These are phyloP conservation scores for Xylariales sp. DNA, from an alignment of 2,329 filamentous ascomycete genomes.

Conservation along the genomic window DNA sequence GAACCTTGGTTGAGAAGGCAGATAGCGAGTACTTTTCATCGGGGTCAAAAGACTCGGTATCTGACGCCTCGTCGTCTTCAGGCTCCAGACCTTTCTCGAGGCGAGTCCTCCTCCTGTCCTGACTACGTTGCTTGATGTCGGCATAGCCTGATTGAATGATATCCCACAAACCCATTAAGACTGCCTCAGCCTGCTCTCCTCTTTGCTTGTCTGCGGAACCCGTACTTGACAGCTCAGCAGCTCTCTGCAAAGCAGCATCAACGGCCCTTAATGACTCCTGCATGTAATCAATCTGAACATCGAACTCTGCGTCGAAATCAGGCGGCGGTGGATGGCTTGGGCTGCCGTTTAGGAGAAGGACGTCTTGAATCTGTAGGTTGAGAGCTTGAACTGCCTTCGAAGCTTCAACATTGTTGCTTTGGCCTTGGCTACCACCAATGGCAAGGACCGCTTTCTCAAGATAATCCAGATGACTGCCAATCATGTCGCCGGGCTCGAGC, in stretches of 20 bases:
- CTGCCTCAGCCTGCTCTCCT: constrained; percentile 50
- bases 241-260: constrained; percentile 37
- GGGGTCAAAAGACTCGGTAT: constrained; percentile 54
- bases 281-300: constrained; percentile 66
- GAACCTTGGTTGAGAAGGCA: constrained; percentile 74
- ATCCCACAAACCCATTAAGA: constrained; percentile 53
- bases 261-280: constrained; percentile 53
- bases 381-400: constrained; percentile 55
- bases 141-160: constrained; percentile 52
- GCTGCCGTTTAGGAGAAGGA: constrained; percentile 45
- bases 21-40: constrained; percentile 65
- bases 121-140: constrained; percentile 49
- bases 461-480: constrained; percentile 62
- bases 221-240: constrained; percentile 26
- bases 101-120: constrained; percentile 47
- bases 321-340: constrained; percentile 54
- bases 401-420: constrained; percentile 37
- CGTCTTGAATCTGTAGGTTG: constrained; percentile 58
- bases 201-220: constrained; percentile 33
- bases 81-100: constrained; percentile 53
- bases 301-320: constrained; percentile 49
- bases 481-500: constrained; percentile 39
- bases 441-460: constrained; percentile 61
- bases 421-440: constrained; percentile 55
- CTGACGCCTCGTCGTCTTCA: constrained; percentile 58